phyloP scores from a whole-genome alignment of 805 yeast genomes.

The Scheffersomyces ergatensis region DNA sequence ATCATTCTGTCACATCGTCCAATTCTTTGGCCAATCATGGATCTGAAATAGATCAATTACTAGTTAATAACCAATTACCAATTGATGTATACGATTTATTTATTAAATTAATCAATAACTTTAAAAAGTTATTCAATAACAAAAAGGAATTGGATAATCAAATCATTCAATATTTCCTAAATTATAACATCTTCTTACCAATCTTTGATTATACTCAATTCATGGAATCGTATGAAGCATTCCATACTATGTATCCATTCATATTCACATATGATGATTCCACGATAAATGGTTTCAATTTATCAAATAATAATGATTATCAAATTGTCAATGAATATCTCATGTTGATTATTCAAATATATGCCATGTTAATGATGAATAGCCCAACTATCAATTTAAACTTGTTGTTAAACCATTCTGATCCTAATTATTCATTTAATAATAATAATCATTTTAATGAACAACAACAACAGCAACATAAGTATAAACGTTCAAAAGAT shows the following conservation, averaged over 20 bases:
- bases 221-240: constrained; percentile 49
- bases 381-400: constrained; percentile 44
- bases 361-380: constrained; percentile 52
- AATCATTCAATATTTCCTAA: constrained; percentile 47
- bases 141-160: constrained; percentile 45
- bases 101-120: constrained; percentile 42
- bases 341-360: constrained; percentile 46
- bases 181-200: constrained; percentile 53
- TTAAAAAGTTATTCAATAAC: constrained; percentile 35
- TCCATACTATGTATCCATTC: constrained; percentile 47
- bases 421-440: constrained; percentile 25
- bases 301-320: constrained; percentile 43
- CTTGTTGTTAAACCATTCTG: constrained; percentile 34
- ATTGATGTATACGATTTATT: constrained; percentile 41
- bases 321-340: constrained; percentile 40
- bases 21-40: not conserved
- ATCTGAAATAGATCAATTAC: constrained; percentile 14
- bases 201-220: constrained; percentile 52
- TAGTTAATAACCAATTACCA: constrained; percentile 26
- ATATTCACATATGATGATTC: constrained; percentile 47
- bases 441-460: constrained; percentile 1
- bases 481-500: constrained; percentile 12
- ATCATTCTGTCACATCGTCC: constrained; percentile 6
- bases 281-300: constrained; percentile 46
- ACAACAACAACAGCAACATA: constrained; percentile 1